phyloP scores from a whole-genome alignment of 2,329 filamentous ascomycete genomes.

The Exserohilum turcica region DNA sequence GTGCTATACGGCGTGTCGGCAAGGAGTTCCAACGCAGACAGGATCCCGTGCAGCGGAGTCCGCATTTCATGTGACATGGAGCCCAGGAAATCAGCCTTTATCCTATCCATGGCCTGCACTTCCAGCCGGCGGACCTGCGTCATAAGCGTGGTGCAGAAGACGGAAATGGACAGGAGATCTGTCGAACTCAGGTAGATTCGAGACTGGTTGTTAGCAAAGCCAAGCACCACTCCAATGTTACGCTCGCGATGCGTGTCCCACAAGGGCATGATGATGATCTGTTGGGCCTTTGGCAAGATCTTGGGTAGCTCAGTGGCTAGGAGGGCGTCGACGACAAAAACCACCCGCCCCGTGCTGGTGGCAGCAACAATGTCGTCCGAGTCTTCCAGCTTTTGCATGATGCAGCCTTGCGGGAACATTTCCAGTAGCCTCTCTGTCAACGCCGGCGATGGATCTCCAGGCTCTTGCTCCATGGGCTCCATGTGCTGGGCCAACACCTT shows the following conservation, averaged over 20 bases:
- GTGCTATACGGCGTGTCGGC: slow-evolving; percentile 5
- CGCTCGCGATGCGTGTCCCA: slow-evolving; percentile 12
- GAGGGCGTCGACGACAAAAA: not conserved
- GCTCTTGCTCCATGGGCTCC: not conserved
- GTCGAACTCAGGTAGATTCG: slow-evolving; percentile 9
- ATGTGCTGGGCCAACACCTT: slow-evolving; percentile 8
- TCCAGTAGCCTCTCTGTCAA: slow-evolving; percentile 1
- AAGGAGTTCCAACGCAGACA: slow-evolving; percentile 9
- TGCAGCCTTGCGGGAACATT: slow-evolving; percentile 5
- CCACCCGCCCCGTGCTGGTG: slow-evolving; percentile 1
- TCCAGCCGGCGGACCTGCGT: slow-evolving; percentile 12
- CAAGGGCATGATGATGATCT: slow-evolving; percentile 10
- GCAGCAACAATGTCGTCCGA: slow-evolving; percentile 6
- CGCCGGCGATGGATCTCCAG: not conserved
- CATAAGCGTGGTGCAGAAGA: slow-evolving; percentile 13
- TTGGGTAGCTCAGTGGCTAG: slow-evolving; percentile 4
- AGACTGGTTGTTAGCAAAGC: slow-evolving; percentile 8
- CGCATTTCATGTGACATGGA: slow-evolving; percentile 14
- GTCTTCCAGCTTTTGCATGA: slow-evolving; percentile 5
- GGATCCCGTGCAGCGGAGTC: slow-evolving; percentile 9
- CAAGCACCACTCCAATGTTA: slow-evolving; percentile 10
- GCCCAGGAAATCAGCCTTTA: slow-evolving; percentile 13
- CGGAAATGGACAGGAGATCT: slow-evolving; percentile 11
- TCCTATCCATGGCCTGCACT: slow-evolving; percentile 13
- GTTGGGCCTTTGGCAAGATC: slow-evolving; percentile 1